Evolutionary conservation across 2,329 filamentous ascomycete genomes (phyloP), one percentile per base, ranked within the genome.

Genomic region (Sphaerulina musiva): DNA sequence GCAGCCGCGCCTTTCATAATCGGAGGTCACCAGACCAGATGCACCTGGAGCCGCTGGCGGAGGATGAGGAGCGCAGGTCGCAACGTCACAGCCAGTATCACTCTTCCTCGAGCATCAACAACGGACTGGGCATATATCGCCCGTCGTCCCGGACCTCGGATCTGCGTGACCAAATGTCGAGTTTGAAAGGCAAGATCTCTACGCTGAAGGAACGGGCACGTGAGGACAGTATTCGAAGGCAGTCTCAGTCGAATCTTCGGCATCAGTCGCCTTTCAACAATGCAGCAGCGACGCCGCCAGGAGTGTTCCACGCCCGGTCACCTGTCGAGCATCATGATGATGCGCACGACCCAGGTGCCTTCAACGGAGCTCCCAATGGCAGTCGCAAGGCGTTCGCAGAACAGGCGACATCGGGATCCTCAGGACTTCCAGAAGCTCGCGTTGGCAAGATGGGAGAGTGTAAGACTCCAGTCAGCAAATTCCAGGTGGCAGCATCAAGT

Each of bases 161-260:
- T 64, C 75, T 95, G 42, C 88, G 89, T 56, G 85, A 89, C 60
- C 89, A 95, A 68, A 88, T 95, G 80, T 84, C 86, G 53, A 89
- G 87, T 50, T 76, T 95, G 45, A 91, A 90, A 66, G 88, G 87
- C 56, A 89, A 89, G 64, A 90, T 95, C 36, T 91, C 89, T 1
- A 86, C 78, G 12, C 71, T 95, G 41, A 86, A 87, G 62, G 83
- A 90, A 58, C 85, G 89, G 63, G 86, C 88, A 0, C 81, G 86
- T 17, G 87, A 86, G 54, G 90, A 95, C 62, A 89, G 81, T 62
- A 70, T 95, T 64, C 84, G 87, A 64, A 80, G 90, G 48, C 81
- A 84, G 52, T 95, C 88, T 68, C 70, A 91, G 49, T 85, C 89
- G 62, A 90, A 81, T 64, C 71, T 92, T 56, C 81, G 87, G 38